These are phyloP conservation scores for Allomyces arbusculus DNA, from an alignment of 192 early-diverging fungal species.

Conservation along the genomic window DNA sequence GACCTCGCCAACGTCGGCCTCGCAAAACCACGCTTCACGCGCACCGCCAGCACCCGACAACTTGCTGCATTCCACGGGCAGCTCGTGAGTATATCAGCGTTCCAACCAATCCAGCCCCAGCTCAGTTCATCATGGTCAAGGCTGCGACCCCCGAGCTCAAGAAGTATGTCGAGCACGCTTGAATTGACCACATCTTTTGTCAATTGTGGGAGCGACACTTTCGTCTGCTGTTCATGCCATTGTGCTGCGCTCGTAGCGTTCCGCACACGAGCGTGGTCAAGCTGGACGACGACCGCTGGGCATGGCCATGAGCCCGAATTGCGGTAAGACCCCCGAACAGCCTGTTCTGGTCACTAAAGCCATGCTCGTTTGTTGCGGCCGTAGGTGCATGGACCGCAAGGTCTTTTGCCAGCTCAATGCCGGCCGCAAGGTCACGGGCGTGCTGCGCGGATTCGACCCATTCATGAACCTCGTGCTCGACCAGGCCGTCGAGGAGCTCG, in stretches of 20 bases:
- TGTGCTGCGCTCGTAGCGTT: background rate
- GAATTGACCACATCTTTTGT: background rate
- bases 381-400: slow-evolving; percentile 82
- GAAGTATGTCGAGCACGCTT: slow-evolving; percentile 10
- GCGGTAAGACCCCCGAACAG: background rate
- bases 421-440: slow-evolving; percentile 70
- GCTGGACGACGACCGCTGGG: background rate
- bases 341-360: background rate
- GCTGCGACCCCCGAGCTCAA: slow-evolving; percentile 43
- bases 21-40: too few relatives aligned
- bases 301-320: background rate
- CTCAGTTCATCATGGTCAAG: slow-evolving; percentile 22
- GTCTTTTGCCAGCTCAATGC: slow-evolving; percentile 82
- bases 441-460: slow-evolving; percentile 94
- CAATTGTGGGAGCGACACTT: background rate
- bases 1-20: too few relatives aligned
- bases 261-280: background rate
- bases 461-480: slow-evolving; percentile 99
- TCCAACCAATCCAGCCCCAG: too few relatives aligned
- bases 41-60: too few relatives aligned
- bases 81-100: too few relatives aligned
- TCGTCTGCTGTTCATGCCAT: background rate
- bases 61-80: too few relatives aligned
- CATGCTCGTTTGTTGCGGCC: background rate
- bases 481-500: slow-evolving; percentile 65